Percentiles rank a stretch among this genome's conserved stretches.
phyloP scores from a whole-genome alignment of 1,284 basidiomycete species.

The Cryptococcus sp. region DNA sequence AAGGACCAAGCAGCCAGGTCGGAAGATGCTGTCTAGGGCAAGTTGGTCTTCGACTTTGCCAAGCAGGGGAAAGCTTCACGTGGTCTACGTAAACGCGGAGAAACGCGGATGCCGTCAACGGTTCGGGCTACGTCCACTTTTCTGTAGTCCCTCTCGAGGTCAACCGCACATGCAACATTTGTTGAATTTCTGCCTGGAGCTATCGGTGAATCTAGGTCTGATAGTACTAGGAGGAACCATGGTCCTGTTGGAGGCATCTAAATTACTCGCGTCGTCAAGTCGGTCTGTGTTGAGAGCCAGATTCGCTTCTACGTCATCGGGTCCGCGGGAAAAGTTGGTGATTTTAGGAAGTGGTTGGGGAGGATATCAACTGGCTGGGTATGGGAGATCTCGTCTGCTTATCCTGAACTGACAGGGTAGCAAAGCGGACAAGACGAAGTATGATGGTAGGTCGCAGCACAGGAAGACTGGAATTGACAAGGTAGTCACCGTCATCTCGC shows the following conservation, averaged over 20 bases:
- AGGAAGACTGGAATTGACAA: conserved; percentile 15
- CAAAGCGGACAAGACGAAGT: conserved; percentile 35
- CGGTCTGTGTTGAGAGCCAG: background rate
- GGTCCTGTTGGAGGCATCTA: too few species aligned
- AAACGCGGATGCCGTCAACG: background rate
- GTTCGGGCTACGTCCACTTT: background rate
- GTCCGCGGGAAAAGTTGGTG: conserved; percentile 56
- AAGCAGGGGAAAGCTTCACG: background rate
- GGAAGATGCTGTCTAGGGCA: background rate
- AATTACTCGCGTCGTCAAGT: too few species aligned
- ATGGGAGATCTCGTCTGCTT: background rate
- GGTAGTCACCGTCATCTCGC: conserved; percentile 62
- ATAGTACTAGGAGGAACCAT: too few species aligned
- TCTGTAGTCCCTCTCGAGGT: too few species aligned
- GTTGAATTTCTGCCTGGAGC: too few species aligned
- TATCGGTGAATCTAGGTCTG: too few species aligned
- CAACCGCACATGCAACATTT: too few species aligned
- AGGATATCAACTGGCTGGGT: conserved; percentile 61
- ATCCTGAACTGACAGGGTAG: conserved; percentile 6
- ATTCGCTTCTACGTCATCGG: background rate
- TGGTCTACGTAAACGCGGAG: background rate
- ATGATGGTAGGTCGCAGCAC: conserved; percentile 12
- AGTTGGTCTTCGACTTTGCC: too few species aligned
- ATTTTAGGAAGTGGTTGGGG: conserved; percentile 82
- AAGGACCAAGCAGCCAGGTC: background rate